Conservation (phyloP, 805 yeast genomes). For the Millerago galiae region DNA sequence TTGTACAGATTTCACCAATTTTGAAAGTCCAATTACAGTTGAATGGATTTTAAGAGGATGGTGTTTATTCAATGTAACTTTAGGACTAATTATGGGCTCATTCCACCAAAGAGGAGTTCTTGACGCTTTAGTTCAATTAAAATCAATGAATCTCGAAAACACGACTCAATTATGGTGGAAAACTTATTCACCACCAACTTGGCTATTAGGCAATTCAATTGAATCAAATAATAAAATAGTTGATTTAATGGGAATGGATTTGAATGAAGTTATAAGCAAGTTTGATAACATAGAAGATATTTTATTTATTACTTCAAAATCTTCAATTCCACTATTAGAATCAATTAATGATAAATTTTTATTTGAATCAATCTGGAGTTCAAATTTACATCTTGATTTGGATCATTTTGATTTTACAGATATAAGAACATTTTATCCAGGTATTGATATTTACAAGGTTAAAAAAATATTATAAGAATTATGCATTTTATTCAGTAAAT, state of each 20-base stretch:
- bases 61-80: conserved; percentile 54
- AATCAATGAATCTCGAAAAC: conserved; percentile 23
- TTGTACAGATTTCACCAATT: conserved; percentile 41
- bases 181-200: conserved; percentile 89
- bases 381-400: conserved; percentile 53
- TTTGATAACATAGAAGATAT: conserved; percentile 12
- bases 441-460: conserved; percentile 50
- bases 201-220: conserved; percentile 46
- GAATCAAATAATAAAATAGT: conserved; percentile 23
- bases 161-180: conserved; percentile 77
- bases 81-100: conserved; percentile 67
- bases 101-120: conserved; percentile 90
- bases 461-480: not conserved
- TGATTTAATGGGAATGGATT: conserved; percentile 42
- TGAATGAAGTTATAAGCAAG: conserved; percentile 20
- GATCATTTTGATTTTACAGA: conserved; percentile 62
- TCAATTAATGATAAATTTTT: conserved; percentile 7
- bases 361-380: conserved; percentile 29
- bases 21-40: conserved; percentile 12
- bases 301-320: conserved; percentile 18
- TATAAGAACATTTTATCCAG: conserved; percentile 47
- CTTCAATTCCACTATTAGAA: conserved; percentile 20
- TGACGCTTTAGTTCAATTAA: conserved; percentile 47
- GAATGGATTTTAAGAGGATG: conserved; percentile 33
- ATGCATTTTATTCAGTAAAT: not conserved